Conservation (phyloP, 345 rosid genomes). For the Linum lewisii region DNA sequence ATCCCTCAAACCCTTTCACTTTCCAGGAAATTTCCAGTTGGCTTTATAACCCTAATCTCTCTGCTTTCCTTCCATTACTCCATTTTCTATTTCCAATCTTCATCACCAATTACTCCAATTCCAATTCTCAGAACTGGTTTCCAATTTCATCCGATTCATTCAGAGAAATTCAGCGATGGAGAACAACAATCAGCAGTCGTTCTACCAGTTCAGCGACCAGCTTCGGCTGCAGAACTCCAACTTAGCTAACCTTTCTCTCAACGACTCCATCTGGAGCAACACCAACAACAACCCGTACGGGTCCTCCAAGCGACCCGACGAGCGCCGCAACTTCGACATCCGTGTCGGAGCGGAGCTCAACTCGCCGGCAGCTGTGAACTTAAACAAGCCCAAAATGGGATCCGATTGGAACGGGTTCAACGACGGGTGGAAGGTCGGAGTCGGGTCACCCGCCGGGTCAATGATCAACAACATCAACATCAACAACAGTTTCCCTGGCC, state of each 20-base stretch:
- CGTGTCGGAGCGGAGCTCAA: constrained; percentile 40
- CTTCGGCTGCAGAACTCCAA: constrained; percentile 56
- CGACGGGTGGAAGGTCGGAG: constrained; percentile 15
- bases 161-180: constrained; percentile 55
- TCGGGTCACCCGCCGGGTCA: not conserved
- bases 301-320: constrained; percentile 39
- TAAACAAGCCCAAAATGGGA: constrained; percentile 27
- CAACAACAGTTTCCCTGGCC: not conserved
- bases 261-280: constrained; percentile 89
- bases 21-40: constrained; percentile 44
- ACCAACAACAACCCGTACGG: constrained; percentile 17
- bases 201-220: constrained; percentile 95
- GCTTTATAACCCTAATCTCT: constrained; percentile 10
- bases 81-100: not conserved
- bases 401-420: constrained; percentile 10
- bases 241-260: constrained; percentile 67
- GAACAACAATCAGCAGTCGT: constrained; percentile 65
- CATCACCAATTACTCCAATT: not conserved
- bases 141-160: not conserved
- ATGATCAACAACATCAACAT: too few relatives aligned
- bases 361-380: too few relatives aligned
- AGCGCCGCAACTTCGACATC: constrained; percentile 67
- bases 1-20: constrained; percentile 1
- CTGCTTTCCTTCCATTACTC: constrained; percentile 1
- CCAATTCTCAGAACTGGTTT: constrained; percentile 8